Conservation (phyloP, 768 basidiomycete genomes). For the Lentinula aciculospora region DNA sequence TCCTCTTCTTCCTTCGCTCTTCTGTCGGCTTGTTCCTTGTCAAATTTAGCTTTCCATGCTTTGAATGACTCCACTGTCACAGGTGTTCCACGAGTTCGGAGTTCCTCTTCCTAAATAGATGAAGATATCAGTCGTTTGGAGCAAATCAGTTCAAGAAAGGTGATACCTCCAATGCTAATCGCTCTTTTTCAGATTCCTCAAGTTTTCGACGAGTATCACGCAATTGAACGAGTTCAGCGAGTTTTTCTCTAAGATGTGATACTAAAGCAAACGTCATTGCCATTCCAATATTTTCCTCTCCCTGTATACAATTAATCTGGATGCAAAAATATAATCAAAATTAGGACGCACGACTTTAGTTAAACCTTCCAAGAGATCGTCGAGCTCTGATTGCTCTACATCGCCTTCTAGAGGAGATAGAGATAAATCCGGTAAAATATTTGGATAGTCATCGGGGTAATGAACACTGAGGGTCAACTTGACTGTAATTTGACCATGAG, state of each 20-base stretch:
- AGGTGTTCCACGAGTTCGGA: constrained; percentile 84
- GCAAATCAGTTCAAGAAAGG: not conserved
- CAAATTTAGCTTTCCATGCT: constrained; percentile 79
- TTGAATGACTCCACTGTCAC: constrained; percentile 81
- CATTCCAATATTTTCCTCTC: constrained; percentile 86
- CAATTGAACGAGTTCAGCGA: constrained; percentile 56
- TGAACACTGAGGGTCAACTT: constrained; percentile 64
- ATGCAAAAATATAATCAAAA: not conserved
- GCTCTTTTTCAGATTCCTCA: constrained; percentile 70
- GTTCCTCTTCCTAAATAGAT: constrained; percentile 70
- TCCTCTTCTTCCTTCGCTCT: constrained; percentile 76
- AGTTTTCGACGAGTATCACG: constrained; percentile 51
- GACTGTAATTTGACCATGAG: constrained; percentile 44
- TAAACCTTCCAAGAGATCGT: constrained; percentile 50
- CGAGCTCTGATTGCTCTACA: constrained; percentile 52
- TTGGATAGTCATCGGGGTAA: constrained; percentile 83
- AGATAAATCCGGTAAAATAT: constrained; percentile 68
- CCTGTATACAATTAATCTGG: constrained; percentile 33
- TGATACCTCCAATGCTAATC: constrained; percentile 68
- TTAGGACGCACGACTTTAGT: constrained; percentile 48
- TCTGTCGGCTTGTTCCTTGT: constrained; percentile 55
- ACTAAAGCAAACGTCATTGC: constrained; percentile 98
- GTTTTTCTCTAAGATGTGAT: constrained; percentile 74
- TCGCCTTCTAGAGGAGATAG: constrained; percentile 55
- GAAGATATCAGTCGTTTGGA: constrained; percentile 3